Percentiles rank a stretch among this genome's conserved stretches.
These are phyloP conservation scores for Pythium sp. DNA, from an alignment of 352 stramenopile genomes.

Conservation along the genomic window DNA sequence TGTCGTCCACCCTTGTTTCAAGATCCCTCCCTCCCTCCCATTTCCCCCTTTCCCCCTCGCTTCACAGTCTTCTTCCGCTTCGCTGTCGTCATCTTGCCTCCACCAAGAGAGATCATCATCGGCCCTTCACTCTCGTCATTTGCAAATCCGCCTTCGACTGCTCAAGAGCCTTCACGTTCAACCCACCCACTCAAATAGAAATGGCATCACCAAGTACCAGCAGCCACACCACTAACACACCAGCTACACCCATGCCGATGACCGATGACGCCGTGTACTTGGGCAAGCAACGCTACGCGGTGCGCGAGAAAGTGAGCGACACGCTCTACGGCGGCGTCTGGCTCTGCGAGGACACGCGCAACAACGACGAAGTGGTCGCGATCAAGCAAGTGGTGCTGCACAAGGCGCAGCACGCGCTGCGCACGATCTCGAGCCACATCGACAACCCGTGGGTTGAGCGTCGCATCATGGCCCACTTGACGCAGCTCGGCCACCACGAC, in stretches of 20 bases:
- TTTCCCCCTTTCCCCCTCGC: too few relatives aligned
- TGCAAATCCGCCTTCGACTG: too few relatives aligned
- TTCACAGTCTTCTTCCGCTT: too few relatives aligned
- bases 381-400: constrained; percentile 39
- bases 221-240: too few relatives aligned
- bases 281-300: constrained; percentile 10
- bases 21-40: too few relatives aligned
- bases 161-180: too few relatives aligned
- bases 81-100: too few relatives aligned
- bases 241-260: not conserved
- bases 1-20: too few relatives aligned
- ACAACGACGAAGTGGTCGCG: constrained; percentile 27
- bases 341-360: constrained; percentile 30
- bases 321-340: constrained; percentile 40
- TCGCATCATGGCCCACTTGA: constrained; percentile 25
- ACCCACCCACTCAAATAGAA: too few relatives aligned
- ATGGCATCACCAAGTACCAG: too few relatives aligned
- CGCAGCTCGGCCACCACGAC: constrained; percentile 27
- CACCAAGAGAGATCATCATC: too few relatives aligned
- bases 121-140: too few relatives aligned
- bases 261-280: not conserved
- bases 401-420: constrained; percentile 22
- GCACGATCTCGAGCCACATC: constrained; percentile 10
- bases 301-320: constrained; percentile 20
- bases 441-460: constrained; percentile 46